Percentiles rank a stretch among this genome's conserved stretches.
Conservation (phyloP, 2,329 filamentous ascomycete species). For the Alternaria ventricosa region DNA sequence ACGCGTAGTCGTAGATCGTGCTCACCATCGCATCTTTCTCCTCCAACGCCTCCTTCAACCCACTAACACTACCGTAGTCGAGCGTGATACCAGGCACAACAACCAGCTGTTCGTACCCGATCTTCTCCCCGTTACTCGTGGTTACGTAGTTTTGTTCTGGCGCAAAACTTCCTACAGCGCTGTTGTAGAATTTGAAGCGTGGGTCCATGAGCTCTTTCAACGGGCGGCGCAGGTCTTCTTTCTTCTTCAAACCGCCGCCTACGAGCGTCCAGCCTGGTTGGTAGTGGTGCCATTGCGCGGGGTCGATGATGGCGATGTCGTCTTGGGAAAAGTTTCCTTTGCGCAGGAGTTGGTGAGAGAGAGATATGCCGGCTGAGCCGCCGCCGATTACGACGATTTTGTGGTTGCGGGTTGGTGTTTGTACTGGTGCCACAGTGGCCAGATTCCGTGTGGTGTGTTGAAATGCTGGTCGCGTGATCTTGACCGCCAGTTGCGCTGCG, state of each 20-base stretch:
- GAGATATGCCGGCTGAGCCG: slow-evolving; percentile 68
- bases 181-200: slow-evolving; percentile 67
- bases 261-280: slow-evolving; percentile 75
- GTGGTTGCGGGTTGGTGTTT: slow-evolving; percentile 56
- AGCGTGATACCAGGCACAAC: slow-evolving; percentile 59
- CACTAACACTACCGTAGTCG: slow-evolving; percentile 39
- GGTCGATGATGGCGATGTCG: slow-evolving; percentile 71
- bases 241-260: slow-evolving; percentile 69
- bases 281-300: slow-evolving; percentile 69
- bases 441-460: slow-evolving; percentile 15
- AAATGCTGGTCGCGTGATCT: background rate
- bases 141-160: slow-evolving; percentile 63
- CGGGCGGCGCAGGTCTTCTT: slow-evolving; percentile 63
- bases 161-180: slow-evolving; percentile 57
- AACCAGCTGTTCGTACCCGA: slow-evolving; percentile 70
- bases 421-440: slow-evolving; percentile 38
- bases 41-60: slow-evolving; percentile 46
- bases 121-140: slow-evolving; percentile 43
- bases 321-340: slow-evolving; percentile 62
- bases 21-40: slow-evolving; percentile 45
- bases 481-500: background rate
- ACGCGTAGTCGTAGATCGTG: slow-evolving; percentile 48
- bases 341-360: slow-evolving; percentile 71
- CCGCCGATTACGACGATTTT: slow-evolving; percentile 72
- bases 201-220: slow-evolving; percentile 61